A percentile compares a stretch with the other conserved stretches of the same genome.
phyloP scores from a whole-genome alignment of 1,284 basidiomycete species.

The Thecaphora thlaspeos region DNA sequence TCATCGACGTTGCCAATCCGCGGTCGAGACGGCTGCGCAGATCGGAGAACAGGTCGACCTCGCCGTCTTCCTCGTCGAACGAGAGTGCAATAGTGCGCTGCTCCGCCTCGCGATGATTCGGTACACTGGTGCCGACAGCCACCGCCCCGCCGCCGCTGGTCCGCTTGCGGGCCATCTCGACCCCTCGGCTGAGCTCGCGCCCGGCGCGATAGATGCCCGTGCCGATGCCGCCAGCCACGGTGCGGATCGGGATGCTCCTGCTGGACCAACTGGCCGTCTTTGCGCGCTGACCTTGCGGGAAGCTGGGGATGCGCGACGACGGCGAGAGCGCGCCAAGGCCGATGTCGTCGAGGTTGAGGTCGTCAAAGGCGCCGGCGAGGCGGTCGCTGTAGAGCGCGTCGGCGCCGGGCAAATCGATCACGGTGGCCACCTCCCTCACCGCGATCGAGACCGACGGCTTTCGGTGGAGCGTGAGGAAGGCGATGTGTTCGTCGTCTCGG shows the following conservation, averaged over 20 bases:
- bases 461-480: conserved; percentile 11
- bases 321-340: conserved; percentile 11
- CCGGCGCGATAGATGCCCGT: conserved; percentile 32
- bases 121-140: no score
- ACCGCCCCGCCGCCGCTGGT: conserved; percentile 8
- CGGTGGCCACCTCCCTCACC: conserved; percentile 21
- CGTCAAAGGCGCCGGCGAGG: conserved; percentile 21
- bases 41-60: conserved; percentile 23
- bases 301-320: conserved; percentile 25
- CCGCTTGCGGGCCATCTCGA: conserved; percentile 23
- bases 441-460: conserved; percentile 5
- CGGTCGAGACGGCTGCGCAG: conserved; percentile 8
- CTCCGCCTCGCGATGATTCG: neutral
- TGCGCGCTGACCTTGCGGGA: conserved; percentile 30
- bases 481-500: neutral
- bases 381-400: conserved; percentile 17
- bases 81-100: conserved; percentile 8
- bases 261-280: conserved; percentile 24
- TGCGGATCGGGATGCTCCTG: conserved; percentile 36
- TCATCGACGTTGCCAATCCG: conserved; percentile 9
- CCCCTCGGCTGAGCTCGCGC: conserved; percentile 31
- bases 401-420: conserved; percentile 12
- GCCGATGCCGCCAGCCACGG: conserved; percentile 29
- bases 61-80: conserved; percentile 17
- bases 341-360: conserved; percentile 15